Conservation (phyloP, 2,329 filamentous ascomycete species). For the Calonectria hawksworthii region DNA sequence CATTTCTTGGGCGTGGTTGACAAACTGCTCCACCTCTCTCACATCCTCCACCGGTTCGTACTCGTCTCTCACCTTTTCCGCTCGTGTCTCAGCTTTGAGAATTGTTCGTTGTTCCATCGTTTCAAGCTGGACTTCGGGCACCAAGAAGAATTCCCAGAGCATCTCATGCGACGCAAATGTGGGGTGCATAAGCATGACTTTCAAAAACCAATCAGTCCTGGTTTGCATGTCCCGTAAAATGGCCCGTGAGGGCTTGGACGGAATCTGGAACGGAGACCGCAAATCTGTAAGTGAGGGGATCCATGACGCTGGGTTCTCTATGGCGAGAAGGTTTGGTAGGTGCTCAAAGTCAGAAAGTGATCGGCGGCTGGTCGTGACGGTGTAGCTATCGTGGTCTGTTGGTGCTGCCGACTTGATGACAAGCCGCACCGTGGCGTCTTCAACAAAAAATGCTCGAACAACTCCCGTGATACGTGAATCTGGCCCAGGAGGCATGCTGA, state of each 20-base stretch:
- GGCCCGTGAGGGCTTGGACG: slow-evolving; percentile 89
- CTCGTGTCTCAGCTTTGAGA: slow-evolving; percentile 85
- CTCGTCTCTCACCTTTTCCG: slow-evolving; percentile 90
- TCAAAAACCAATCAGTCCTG: slow-evolving; percentile 88
- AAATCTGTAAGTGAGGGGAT: slow-evolving; percentile 83
- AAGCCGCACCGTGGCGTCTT: slow-evolving; percentile 92
- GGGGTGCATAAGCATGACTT: slow-evolving; percentile 86
- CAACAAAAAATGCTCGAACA: slow-evolving; percentile 95
- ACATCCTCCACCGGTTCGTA: slow-evolving; percentile 87
- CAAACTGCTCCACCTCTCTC: slow-evolving; percentile 92
- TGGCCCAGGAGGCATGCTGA: slow-evolving; percentile 78
- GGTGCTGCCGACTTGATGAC: slow-evolving; percentile 95
- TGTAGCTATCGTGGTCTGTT: slow-evolving; percentile 85
- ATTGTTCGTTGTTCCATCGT: slow-evolving; percentile 92
- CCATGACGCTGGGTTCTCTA: slow-evolving; percentile 97
- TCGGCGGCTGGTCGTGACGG: slow-evolving; percentile 92
- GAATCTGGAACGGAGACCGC: slow-evolving; percentile 92
- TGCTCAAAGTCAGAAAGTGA: slow-evolving; percentile 93
- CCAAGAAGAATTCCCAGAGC: slow-evolving; percentile 98
- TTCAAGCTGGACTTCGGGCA: slow-evolving; percentile 90
- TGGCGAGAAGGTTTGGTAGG: slow-evolving; percentile 82
- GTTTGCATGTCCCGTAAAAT: slow-evolving; percentile 90
- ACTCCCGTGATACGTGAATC: slow-evolving; percentile 92
- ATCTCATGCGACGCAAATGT: slow-evolving; percentile 97
- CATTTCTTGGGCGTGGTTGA: slow-evolving; percentile 90